These are phyloP conservation scores for Herpotrichia juniperi DNA, from an alignment of 2,329 filamentous ascomycete species.

Conservation along the genomic window DNA sequence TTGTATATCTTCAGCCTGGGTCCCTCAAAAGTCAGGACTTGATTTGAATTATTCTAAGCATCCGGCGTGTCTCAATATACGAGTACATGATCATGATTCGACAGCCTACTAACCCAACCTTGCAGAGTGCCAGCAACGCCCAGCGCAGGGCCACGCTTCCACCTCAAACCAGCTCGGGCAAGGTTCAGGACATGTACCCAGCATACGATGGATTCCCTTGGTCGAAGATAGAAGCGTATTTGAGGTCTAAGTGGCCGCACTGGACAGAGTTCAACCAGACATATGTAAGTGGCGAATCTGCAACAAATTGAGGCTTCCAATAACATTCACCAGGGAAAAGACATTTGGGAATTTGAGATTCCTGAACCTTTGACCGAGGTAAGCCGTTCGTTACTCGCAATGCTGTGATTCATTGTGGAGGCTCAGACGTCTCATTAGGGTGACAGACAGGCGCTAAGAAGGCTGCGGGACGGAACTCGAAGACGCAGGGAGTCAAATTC, in stretches of 20 bases:
- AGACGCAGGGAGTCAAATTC: slow-evolving; percentile 6
- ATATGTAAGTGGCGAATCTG: slow-evolving; percentile 2
- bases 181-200: slow-evolving; percentile 17
- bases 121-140: slow-evolving; percentile 7
- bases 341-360: slow-evolving; percentile 21
- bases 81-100: too few species aligned
- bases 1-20: too few species aligned
- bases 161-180: not conserved
- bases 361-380: slow-evolving; percentile 17
- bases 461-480: slow-evolving; percentile 10
- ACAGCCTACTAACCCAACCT: slow-evolving; percentile 8
- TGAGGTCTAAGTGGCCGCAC: slow-evolving; percentile 14
- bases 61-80: too few species aligned
- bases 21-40: too few species aligned
- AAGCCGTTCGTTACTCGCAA: slow-evolving; percentile 3
- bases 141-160: slow-evolving; percentile 15
- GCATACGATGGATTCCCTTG: slow-evolving; percentile 21
- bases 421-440: slow-evolving; percentile 15
- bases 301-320: not conserved
- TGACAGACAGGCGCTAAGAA: slow-evolving; percentile 14
- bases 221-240: slow-evolving; percentile 19
- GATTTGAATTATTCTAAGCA: too few species aligned
- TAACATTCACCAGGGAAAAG: slow-evolving; percentile 12
- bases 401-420: not conserved
- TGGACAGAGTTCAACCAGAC: slow-evolving; percentile 19